These are phyloP conservation scores for Tylopilus sp. DNA, from an alignment of 768 basidiomycete species.

Conservation along the genomic window DNA sequence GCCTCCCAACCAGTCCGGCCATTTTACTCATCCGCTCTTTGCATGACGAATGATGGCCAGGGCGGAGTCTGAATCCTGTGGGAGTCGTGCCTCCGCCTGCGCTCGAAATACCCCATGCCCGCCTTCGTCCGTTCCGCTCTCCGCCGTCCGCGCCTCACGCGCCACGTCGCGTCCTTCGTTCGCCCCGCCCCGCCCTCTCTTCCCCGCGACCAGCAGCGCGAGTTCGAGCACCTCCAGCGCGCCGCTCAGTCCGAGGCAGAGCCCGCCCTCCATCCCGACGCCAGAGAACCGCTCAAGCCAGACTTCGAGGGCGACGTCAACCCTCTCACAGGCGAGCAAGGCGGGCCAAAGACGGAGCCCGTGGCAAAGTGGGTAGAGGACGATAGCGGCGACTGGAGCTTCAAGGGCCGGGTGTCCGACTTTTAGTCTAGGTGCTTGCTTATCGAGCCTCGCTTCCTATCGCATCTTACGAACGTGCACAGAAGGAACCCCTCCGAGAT, in stretches of 20 bases:
- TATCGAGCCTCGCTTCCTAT: too few species aligned
- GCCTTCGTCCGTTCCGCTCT: background rate
- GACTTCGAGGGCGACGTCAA: constrained; percentile 83
- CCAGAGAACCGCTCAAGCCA: constrained; percentile 50
- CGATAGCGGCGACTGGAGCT: constrained; percentile 81
- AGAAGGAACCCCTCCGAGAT: background rate
- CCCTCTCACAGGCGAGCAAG: constrained; percentile 78
- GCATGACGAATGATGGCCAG: constrained; percentile 3
- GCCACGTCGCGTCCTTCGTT: constrained; percentile 36
- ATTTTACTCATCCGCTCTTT: constrained; percentile 1
- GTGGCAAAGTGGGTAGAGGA: constrained; percentile 52
- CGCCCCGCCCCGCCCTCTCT: constrained; percentile 75
- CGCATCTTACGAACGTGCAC: too few species aligned
- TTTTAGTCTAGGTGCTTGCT: constrained; percentile 44
- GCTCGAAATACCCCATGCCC: background rate
- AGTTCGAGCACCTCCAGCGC: constrained; percentile 82
- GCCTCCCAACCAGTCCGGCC: background rate
- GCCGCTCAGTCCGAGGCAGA: constrained; percentile 47
- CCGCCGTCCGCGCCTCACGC: background rate
- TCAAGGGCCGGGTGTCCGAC: constrained; percentile 85
- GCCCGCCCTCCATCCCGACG: constrained; percentile 66
- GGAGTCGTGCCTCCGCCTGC: background rate
- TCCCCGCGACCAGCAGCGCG: constrained; percentile 70
- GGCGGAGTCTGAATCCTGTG: background rate
- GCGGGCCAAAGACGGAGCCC: constrained; percentile 87